Conservation (phyloP, 2,329 filamentous ascomycete species). For the Claviceps citrina region DNA sequence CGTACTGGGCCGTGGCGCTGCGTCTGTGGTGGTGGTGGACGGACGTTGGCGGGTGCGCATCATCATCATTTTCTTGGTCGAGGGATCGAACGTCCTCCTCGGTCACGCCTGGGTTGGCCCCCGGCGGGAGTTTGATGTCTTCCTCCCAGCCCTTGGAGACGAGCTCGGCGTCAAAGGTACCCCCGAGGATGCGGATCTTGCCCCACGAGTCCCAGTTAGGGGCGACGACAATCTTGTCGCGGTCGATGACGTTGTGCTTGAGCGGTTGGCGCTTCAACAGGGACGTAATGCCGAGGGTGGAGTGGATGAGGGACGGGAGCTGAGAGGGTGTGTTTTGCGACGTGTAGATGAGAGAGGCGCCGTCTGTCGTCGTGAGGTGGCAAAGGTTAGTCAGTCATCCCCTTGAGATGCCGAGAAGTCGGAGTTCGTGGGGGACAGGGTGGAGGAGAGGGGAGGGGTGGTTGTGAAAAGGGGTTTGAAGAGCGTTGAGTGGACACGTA, state of each 20-base stretch:
- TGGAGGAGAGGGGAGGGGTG: too few relatives aligned
- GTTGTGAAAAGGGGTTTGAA: background rate
- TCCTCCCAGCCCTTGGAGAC: constrained; percentile 74
- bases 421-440: too few relatives aligned
- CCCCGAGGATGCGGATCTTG: constrained; percentile 82
- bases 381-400: background rate
- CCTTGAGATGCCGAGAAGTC: too few relatives aligned
- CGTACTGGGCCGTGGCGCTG: constrained; percentile 57
- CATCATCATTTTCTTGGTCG: constrained; percentile 11
- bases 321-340: constrained; percentile 62
- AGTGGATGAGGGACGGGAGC: constrained; percentile 66
- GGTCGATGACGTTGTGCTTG: constrained; percentile 82
- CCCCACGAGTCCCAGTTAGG: constrained; percentile 98
- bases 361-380: constrained; percentile 44
- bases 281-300: constrained; percentile 72
- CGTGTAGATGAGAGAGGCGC: constrained; percentile 73
- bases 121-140: constrained; percentile 50
- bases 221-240: constrained; percentile 86
- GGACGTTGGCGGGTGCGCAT: constrained; percentile 1
- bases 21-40: background rate
- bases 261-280: constrained; percentile 63
- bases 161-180: constrained; percentile 81
- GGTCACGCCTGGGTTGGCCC: constrained; percentile 11
- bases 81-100: constrained; percentile 12
- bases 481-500: constrained; percentile 26